Conservation (phyloP, 164 flowering plant species). For the Nymphaea colorata region DNA sequence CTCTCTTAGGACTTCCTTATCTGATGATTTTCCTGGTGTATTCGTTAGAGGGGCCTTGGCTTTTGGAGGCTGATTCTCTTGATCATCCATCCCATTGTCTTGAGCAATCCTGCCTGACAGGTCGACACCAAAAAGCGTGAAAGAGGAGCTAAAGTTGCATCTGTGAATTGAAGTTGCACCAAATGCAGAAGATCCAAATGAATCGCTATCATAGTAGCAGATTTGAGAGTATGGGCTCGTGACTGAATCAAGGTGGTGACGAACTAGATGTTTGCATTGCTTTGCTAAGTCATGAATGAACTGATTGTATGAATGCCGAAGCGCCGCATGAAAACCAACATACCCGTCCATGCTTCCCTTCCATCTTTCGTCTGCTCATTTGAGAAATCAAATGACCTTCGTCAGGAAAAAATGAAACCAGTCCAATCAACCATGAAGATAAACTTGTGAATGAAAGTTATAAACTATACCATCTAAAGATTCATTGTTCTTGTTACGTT, state of each 20-base stretch:
- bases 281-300: constrained; percentile 68
- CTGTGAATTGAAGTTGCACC: constrained; percentile 16
- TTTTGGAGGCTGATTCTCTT: constrained; percentile 78
- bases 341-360: constrained; percentile 76
- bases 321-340: constrained; percentile 85
- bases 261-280: constrained; percentile 82
- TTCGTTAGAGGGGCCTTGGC: constrained; percentile 33
- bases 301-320: constrained; percentile 61
- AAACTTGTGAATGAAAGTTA: neutral
- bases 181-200: constrained; percentile 29
- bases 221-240: constrained; percentile 92
- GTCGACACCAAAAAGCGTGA: constrained; percentile 41
- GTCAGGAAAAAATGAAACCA: neutral
- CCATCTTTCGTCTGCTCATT: constrained; percentile 41
- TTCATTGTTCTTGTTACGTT: constrained; percentile 48
- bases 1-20: constrained; percentile 56
- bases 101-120: constrained; percentile 40
- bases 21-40: constrained; percentile 63
- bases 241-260: constrained; percentile 93
- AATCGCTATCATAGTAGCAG: constrained; percentile 50
- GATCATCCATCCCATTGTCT: constrained; percentile 23
- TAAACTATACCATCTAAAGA: constrained; percentile 13
- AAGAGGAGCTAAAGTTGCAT: constrained; percentile 29
- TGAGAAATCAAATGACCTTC: neutral
- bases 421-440: neutral